Percentiles rank a stretch among this genome's conserved stretches.
Evolutionary conservation across 805 yeast genomes (phyloP).

Genomic region (Yarrowia bubula): DNA sequence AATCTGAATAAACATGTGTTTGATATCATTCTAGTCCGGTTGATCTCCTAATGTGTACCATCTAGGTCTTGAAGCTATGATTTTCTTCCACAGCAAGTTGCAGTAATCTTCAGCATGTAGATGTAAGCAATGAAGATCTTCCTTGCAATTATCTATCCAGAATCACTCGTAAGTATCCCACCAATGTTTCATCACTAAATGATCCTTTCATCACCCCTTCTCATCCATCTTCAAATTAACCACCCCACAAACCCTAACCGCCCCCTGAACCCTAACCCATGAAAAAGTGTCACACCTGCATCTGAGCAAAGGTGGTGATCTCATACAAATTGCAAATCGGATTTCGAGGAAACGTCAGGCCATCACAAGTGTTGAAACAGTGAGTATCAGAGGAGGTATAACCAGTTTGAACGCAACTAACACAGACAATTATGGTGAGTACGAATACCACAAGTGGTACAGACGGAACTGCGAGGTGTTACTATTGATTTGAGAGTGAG

Average conservation of each 20-base stretch:
- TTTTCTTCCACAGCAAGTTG: no score
- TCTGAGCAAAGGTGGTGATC: constrained; percentile 1
- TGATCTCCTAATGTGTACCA: no score
- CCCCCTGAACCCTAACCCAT: constrained; percentile 9
- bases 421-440: constrained; percentile 20
- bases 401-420: background rate
- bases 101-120: no score
- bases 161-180: no score
- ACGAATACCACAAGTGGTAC: background rate
- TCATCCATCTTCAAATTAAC: background rate
- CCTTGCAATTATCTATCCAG: no score
- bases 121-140: no score
- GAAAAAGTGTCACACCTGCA: constrained; percentile 22
- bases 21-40: no score
- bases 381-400: background rate
- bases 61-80: no score
- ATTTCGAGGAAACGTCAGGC: background rate
- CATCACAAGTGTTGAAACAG: constrained; percentile 5
- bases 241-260: background rate
- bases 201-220: background rate
- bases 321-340: background rate
- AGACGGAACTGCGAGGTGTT: background rate
- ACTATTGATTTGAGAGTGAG: background rate
- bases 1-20: no score
- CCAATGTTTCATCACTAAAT: background rate